Evolutionary conservation across 169 alveolate genomes (phyloP).

Genomic region (Cryptosporidium xiaoi): DNA sequence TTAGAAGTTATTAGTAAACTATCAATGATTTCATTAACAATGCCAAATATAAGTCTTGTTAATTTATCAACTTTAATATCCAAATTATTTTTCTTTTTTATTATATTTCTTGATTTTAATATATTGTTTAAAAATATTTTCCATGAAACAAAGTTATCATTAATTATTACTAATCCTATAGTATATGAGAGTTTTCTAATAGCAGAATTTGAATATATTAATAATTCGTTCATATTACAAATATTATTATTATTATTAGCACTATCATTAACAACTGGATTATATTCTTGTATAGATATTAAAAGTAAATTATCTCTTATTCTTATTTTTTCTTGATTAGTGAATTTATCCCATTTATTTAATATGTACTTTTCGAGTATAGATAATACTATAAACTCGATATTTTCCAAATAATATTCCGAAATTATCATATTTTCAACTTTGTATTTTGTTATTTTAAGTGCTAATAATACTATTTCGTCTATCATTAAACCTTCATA

Average conservation of each 20-base stretch:
- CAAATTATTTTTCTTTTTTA: background rate
- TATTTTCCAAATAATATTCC: background rate
- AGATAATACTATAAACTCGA: constrained; percentile 16
- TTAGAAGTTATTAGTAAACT: background rate
- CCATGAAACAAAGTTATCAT: constrained; percentile 31
- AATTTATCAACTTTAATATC: background rate
- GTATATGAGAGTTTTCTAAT: constrained; percentile 24
- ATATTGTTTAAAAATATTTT: constrained; percentile 9
- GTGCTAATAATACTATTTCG: constrained; percentile 8
- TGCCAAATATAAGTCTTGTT: constrained; percentile 37
- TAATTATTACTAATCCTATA: constrained; percentile 13
- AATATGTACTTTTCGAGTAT: constrained; percentile 20
- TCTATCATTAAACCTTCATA: background rate
- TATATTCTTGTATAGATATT: background rate
- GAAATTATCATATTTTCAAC: background rate
- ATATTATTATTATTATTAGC: background rate
- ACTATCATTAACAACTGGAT: no score
- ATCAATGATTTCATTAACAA: constrained; percentile 29
- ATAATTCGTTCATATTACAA: background rate
- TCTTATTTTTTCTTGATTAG: background rate
- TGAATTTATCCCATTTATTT: constrained; percentile 1
- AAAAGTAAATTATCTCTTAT: constrained; percentile 25
- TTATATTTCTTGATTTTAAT: background rate
- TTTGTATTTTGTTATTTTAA: constrained; percentile 9
- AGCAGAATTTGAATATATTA: background rate